Evolutionary conservation across 2,329 filamentous ascomycete species (phyloP).

Genomic region (Geosmithia putterillii): DNA sequence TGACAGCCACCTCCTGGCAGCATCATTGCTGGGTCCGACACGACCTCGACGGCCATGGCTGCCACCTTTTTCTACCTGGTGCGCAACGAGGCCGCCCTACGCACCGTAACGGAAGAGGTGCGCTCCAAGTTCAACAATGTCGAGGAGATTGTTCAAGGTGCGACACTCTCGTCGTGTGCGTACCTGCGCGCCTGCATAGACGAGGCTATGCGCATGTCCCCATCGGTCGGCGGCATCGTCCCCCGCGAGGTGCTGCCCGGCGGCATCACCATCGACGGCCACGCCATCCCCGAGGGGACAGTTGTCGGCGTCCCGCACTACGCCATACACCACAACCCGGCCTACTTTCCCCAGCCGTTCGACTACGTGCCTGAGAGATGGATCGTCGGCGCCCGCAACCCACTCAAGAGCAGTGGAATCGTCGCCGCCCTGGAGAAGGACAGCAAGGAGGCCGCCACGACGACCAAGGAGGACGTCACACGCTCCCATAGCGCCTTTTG

Average conservation of each 20-base stretch:
- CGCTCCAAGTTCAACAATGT: conserved; percentile 34
- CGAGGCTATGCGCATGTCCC: conserved; percentile 51
- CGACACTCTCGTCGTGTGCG: conserved; percentile 33
- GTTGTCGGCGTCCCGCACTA: conserved; percentile 56
- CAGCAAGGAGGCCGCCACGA: conserved; percentile 18
- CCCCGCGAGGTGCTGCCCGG: conserved; percentile 46
- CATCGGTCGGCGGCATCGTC: conserved; percentile 46
- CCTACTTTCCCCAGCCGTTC: conserved; percentile 49
- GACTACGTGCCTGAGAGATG: conserved; percentile 53
- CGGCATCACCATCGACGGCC: conserved; percentile 41
- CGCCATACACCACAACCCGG: conserved; percentile 53
- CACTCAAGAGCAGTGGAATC: conserved; percentile 7
- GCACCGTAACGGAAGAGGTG: conserved; percentile 36
- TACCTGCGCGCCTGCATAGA: conserved; percentile 54
- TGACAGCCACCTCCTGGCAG: conserved; percentile 14
- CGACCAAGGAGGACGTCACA: conserved; percentile 37
- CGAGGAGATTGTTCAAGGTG: conserved; percentile 43
- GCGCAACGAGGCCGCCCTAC: conserved; percentile 34
- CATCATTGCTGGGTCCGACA: conserved; percentile 61
- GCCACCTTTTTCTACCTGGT: conserved; percentile 51
- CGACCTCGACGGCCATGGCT: conserved; percentile 56
- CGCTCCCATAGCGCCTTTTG: conserved; percentile 58
- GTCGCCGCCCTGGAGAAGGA: conserved; percentile 11
- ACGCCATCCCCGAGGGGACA: conserved; percentile 42
- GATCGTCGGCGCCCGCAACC: conserved; percentile 36